Percentiles rank a stretch among this genome's conserved stretches.
Evolutionary conservation across 805 yeast genomes (phyloP).

Genomic region (Blastobotrys robertii): DNA sequence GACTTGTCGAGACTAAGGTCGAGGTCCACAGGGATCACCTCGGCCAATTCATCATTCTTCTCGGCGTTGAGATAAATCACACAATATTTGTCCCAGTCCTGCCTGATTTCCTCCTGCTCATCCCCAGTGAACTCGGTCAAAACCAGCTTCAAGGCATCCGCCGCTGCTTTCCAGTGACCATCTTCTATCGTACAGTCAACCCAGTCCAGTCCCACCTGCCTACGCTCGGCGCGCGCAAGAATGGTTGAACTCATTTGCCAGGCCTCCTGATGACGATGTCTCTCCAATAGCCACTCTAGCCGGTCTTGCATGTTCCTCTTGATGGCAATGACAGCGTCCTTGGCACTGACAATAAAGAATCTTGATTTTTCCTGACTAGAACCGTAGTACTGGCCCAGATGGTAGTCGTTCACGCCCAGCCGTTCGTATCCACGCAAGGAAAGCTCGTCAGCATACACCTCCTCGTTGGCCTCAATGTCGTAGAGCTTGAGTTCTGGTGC

Average conservation of each 20-base stretch:
- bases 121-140: slow-evolving; percentile 24
- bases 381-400: slow-evolving; percentile 36
- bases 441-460: slow-evolving; percentile 70
- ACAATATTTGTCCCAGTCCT: slow-evolving; percentile 62
- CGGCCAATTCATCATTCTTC: slow-evolving; percentile 39
- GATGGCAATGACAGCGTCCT: slow-evolving; percentile 69
- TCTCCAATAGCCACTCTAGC: slow-evolving; percentile 59
- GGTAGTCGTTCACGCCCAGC: slow-evolving; percentile 74
- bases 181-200: slow-evolving; percentile 26
- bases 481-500: slow-evolving; percentile 69
- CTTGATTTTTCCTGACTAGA: slow-evolving; percentile 15
- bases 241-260: slow-evolving; percentile 67
- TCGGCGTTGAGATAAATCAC: slow-evolving; percentile 40
- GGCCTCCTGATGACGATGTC: slow-evolving; percentile 50
- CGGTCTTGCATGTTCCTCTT: slow-evolving; percentile 63
- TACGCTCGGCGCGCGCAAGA: slow-evolving; percentile 39
- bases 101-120: slow-evolving; percentile 10
- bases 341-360: slow-evolving; percentile 67
- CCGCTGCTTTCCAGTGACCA: slow-evolving; percentile 49
- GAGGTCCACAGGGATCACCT: slow-evolving; percentile 44
- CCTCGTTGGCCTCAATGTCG: slow-evolving; percentile 57
- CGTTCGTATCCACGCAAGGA: slow-evolving; percentile 46
- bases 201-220: slow-evolving; percentile 52
- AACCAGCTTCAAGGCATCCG: slow-evolving; percentile 37
- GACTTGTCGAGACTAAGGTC: slow-evolving; percentile 28